A percentile compares a stretch with the other conserved stretches of the same genome.
phyloP scores from a whole-genome alignment of 306 rosid genomes.

The Lathyrus sativus region DNA sequence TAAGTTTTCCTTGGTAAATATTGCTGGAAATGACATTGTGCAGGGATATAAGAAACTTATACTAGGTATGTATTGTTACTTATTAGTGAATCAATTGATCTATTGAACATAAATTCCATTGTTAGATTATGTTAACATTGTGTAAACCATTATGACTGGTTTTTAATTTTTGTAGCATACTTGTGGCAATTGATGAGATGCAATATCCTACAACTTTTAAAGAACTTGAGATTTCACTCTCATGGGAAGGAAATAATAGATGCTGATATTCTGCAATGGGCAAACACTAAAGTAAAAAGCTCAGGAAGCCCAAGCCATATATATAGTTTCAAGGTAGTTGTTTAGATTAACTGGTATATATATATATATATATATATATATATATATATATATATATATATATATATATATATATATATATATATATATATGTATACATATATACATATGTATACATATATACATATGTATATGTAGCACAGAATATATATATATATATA shows the following conservation, averaged over 20 bases:
- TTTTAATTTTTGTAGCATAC: slow-evolving; percentile 61
- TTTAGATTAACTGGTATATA: too few species aligned
- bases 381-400: too few species aligned
- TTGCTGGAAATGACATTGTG: slow-evolving; percentile 97
- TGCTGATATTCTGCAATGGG: slow-evolving; percentile 93
- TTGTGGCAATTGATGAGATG: slow-evolving; percentile 97
- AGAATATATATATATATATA: too few species aligned
- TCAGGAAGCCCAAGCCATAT: slow-evolving; percentile 75
- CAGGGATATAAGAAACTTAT: slow-evolving; percentile 91
- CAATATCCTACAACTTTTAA: slow-evolving; percentile 86
- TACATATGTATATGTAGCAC: too few species aligned
- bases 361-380: too few species aligned
- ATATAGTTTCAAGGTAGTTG: slow-evolving; percentile 78
- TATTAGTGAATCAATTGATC: too few species aligned
- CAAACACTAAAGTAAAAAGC: slow-evolving; percentile 75
- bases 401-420: too few species aligned
- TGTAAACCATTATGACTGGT: slow-evolving; percentile 7
- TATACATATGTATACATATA: too few species aligned
- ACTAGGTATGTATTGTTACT: slow-evolving; percentile 68
- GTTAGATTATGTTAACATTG: slow-evolving; percentile 3
- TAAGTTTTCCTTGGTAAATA: slow-evolving; percentile 86
- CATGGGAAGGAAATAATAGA: slow-evolving; percentile 88
- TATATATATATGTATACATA: too few species aligned
- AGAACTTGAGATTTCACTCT: slow-evolving; percentile 90
- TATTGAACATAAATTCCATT: too few species aligned